phyloP scores from a whole-genome alignment of 495 filamentous ascomycete genomes.

The Bombardia bombarda region DNA sequence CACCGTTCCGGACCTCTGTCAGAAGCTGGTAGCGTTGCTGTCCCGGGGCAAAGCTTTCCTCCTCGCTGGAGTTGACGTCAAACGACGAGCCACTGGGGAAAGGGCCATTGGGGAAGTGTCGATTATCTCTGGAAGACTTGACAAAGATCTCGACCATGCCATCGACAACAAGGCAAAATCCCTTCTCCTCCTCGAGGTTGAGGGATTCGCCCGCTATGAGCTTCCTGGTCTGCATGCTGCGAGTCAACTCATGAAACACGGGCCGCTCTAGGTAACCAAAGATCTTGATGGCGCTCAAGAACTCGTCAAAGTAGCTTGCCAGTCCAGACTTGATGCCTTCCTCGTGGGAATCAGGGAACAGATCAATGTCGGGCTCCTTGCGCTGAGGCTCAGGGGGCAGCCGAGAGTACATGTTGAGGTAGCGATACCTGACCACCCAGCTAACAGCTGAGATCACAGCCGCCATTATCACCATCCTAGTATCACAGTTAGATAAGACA shows the following conservation, averaged over 20 bases:
- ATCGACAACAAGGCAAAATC: constrained; percentile 96
- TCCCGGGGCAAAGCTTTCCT: constrained; percentile 49
- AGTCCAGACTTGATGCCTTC: constrained; percentile 85
- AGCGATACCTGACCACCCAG: constrained; percentile 91
- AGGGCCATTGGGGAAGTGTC: constrained; percentile 11
- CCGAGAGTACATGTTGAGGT: constrained; percentile 89
- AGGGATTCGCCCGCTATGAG: constrained; percentile 92
- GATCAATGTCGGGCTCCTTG: constrained; percentile 89
- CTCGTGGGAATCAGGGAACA: constrained; percentile 89
- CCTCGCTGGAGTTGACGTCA: constrained; percentile 52
- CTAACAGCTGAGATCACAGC: constrained; percentile 71
- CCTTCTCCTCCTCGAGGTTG: constrained; percentile 93
- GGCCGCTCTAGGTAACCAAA: constrained; percentile 95
- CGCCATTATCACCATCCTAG: constrained; percentile 67
- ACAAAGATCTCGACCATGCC: constrained; percentile 97
- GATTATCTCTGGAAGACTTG: constrained; percentile 65
- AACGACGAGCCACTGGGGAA: constrained; percentile 8
- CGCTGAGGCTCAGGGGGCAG: constrained; percentile 90
- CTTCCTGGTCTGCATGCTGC: constrained; percentile 96
- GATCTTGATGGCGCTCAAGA: constrained; percentile 97
- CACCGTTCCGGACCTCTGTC: constrained; percentile 96
- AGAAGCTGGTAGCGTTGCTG: constrained; percentile 78
- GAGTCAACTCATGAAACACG: constrained; percentile 93
- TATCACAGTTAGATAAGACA: constrained; percentile 1
- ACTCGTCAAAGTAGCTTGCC: constrained; percentile 93